phyloP scores from a whole-genome alignment of 2,329 filamentous ascomycete genomes.

The Emmonsiellopsis sp. region DNA sequence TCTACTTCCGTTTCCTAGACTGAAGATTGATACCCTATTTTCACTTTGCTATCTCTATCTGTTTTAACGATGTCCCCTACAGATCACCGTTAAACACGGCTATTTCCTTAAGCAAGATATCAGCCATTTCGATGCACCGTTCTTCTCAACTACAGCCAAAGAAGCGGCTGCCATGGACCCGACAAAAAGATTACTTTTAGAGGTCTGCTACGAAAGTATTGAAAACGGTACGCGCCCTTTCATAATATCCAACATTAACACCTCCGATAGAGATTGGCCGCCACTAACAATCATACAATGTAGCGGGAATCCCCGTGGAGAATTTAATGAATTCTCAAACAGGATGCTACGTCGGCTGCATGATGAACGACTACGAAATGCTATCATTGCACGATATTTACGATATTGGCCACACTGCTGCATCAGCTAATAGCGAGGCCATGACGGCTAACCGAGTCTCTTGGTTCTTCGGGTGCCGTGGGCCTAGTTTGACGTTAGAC shows the following conservation, averaged over 20 bases:
- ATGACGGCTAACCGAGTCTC: slow-evolving; percentile 22
- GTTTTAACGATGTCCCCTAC: not conserved
- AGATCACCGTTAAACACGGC: slow-evolving; percentile 2
- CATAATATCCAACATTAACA: not conserved
- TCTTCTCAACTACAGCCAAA: slow-evolving; percentile 8
- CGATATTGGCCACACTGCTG: slow-evolving; percentile 2
- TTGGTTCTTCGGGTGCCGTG: slow-evolving; percentile 20
- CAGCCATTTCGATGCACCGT: slow-evolving; percentile 9
- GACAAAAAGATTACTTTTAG: slow-evolving; percentile 14
- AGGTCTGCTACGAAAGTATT: slow-evolving; percentile 11
- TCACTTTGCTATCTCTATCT: not conserved
- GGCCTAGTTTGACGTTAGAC: slow-evolving; percentile 20
- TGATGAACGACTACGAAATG: slow-evolving; percentile 5
- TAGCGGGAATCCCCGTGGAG: not conserved
- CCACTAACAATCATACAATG: not conserved
- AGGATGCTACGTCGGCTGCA: slow-evolving; percentile 5
- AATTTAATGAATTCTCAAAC: slow-evolving; percentile 10
- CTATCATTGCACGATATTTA: slow-evolving; percentile 2
- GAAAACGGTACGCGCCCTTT: slow-evolving; percentile 9
- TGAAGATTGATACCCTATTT: not conserved
- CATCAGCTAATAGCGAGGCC: slow-evolving; percentile 14
- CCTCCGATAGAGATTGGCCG: not conserved
- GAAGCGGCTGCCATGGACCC: slow-evolving; percentile 17
- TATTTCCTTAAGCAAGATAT: slow-evolving; percentile 10
- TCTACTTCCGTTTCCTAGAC: not conserved